These are phyloP conservation scores for Colletotrichum musicola DNA, from an alignment of 2,329 filamentous ascomycete species.

Conservation along the genomic window DNA sequence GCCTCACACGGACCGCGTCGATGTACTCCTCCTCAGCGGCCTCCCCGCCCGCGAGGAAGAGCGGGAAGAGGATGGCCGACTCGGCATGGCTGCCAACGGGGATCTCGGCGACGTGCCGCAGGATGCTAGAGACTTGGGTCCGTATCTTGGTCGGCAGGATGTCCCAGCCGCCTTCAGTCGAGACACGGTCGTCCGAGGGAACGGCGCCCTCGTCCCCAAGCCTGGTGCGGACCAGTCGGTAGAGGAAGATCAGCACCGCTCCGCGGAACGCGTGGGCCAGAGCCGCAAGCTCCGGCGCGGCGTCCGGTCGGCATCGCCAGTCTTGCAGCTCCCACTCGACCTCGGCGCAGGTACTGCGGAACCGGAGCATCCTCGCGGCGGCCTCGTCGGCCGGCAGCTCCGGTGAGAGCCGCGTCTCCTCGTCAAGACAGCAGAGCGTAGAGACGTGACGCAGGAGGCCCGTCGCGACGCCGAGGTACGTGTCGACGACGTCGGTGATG, in stretches of 20 bases:
- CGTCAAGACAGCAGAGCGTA: slow-evolving; percentile 20
- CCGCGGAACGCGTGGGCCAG: slow-evolving; percentile 28
- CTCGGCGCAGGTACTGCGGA: slow-evolving; percentile 7
- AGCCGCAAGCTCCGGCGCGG: slow-evolving; percentile 16
- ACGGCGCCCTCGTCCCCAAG: neutral
- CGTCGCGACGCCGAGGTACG: slow-evolving; percentile 38
- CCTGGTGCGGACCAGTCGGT: slow-evolving; percentile 19
- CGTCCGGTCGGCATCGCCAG: slow-evolving; percentile 25
- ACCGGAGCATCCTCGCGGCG: neutral
- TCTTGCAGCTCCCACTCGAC: slow-evolving; percentile 29
- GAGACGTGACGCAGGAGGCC: slow-evolving; percentile 30
- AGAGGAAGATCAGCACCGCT: slow-evolving; percentile 26
- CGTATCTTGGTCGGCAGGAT: slow-evolving; percentile 29
- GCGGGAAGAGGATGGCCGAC: slow-evolving; percentile 34
- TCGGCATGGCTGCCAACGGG: slow-evolving; percentile 30
- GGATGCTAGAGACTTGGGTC: slow-evolving; percentile 26
- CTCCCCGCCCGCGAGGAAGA: slow-evolving; percentile 37
- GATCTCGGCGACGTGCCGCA: slow-evolving; percentile 20
- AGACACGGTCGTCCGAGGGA: neutral
- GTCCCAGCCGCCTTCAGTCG: slow-evolving; percentile 4
- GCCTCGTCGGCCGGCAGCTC: neutral
- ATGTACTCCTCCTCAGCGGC: slow-evolving; percentile 26
- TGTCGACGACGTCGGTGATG: slow-evolving; percentile 39
- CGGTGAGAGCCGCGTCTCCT: slow-evolving; percentile 10
- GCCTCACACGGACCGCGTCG: slow-evolving; percentile 21